phyloP scores from a whole-genome alignment of 257 asterid genomes.

The Solanum piurae region DNA sequence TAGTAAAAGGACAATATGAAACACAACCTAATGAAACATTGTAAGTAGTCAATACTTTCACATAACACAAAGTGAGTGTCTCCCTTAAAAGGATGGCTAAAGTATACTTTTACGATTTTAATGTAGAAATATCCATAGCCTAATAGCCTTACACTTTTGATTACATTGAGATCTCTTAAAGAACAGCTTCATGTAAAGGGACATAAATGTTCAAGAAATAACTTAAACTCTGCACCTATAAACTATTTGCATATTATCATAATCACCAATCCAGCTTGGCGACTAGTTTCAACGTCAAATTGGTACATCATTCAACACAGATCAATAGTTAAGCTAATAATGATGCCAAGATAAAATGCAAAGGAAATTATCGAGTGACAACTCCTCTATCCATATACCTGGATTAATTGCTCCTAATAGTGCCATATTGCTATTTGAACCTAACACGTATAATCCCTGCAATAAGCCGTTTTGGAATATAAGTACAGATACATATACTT shows the following conservation, averaged over 20 bases:
- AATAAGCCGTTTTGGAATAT: background rate
- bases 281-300: background rate
- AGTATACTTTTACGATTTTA: background rate
- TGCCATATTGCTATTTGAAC: constrained; percentile 39
- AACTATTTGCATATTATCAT: background rate
- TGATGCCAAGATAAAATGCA: background rate
- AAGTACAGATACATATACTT: background rate
- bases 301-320: background rate
- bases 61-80: background rate
- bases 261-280: background rate
- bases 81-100: background rate
- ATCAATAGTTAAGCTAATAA: background rate
- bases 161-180: background rate
- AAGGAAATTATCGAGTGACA: background rate
- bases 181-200: background rate
- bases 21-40: background rate
- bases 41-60: background rate
- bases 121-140: background rate
- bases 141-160: background rate
- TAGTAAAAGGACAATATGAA: background rate
- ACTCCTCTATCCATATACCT: constrained; percentile 21
- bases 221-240: background rate
- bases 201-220: background rate
- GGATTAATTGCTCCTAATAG: constrained; percentile 37
- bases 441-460: constrained; percentile 52